A percentile compares a stretch with the other conserved stretches of the same genome.
Evolutionary conservation across 768 basidiomycete species (phyloP).

Genomic region (Trametes cubensis): DNA sequence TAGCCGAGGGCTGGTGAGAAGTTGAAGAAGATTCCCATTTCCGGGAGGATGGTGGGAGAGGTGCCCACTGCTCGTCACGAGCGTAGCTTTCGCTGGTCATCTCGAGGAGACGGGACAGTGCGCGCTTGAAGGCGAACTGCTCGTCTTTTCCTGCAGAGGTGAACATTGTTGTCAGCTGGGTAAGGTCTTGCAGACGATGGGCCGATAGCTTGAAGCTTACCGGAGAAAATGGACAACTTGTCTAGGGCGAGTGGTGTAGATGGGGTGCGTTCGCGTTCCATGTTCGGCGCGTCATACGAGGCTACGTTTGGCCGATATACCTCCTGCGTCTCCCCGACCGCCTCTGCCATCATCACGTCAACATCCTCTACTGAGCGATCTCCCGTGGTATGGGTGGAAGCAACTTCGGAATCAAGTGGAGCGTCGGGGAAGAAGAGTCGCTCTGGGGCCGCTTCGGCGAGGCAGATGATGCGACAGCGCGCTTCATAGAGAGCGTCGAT

Average conservation of each 20-base stretch:
- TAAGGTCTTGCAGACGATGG: no score
- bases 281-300: conserved; percentile 48
- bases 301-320: conserved; percentile 58
- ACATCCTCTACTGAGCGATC: conserved; percentile 13
- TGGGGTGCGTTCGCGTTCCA: conserved; percentile 35
- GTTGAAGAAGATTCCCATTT: conserved; percentile 37
- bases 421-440: conserved; percentile 61
- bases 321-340: conserved; percentile 51
- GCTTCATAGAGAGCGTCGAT: conserved; percentile 61
- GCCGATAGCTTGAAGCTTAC: conserved; percentile 27
- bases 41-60: conserved; percentile 35
- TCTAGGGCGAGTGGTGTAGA: conserved; percentile 42
- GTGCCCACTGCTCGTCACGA: conserved; percentile 39
- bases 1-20: not conserved
- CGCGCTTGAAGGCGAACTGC: conserved; percentile 64
- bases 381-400: conserved; percentile 1
- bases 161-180: not conserved
- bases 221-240: conserved; percentile 55
- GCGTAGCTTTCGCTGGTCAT: conserved; percentile 50
- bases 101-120: conserved; percentile 58
- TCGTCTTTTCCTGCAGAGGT: conserved; percentile 54
- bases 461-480: conserved; percentile 40
- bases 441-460: conserved; percentile 44
- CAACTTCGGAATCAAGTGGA: conserved; percentile 7
- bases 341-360: conserved; percentile 50